Evolutionary conservation across 1,284 basidiomycete species (phyloP), one percentile per base, ranked within the genome.

Genomic region (Boletus semigastroideus): DNA sequence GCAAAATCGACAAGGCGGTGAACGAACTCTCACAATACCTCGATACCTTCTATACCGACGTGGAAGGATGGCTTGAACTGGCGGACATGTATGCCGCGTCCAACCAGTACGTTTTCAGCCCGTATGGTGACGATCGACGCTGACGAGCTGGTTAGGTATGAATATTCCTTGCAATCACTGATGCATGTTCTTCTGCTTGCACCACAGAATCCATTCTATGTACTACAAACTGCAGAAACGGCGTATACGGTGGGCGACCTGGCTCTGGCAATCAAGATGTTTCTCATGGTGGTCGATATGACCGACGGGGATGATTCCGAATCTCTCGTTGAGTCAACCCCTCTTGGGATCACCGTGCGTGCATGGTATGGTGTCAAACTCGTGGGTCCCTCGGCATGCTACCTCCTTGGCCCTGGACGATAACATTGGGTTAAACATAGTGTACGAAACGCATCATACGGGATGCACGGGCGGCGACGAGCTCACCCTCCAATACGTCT

Each of bases 1-100:
- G 85, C 44, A 80, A 80, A 61, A 70, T 82, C 5, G 79, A 87
- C 42, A 77, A 78, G 38, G 85, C 90, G 0, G 85, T 94, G 1
- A 78, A 86, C 11, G 84, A 92, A 56, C 79, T 99, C 7, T 83
- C 86, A 19, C 73, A 78, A 31, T 90, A 93, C 65, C 81, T 98
- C 34, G 96, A 98, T 65, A 94, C 87, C 0, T 94, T 96, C 71
- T 98, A 98, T 69, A 84, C 86, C 27, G 96, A 99, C 63, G 78
- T 92, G 0, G 90, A 95, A 59, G 94, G 83, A 5, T 99, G 96
- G 97, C 77, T 93, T 12, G 87, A 97, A 64, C 82, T 99, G n/a
- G 90, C 94, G 0, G 90, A 93, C 59, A 80, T 94, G 8, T 97
- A 99, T 65, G 78, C 86, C 2, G 80, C 83, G 14, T 84, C 87